Evolutionary conservation across 1,284 basidiomycete genomes (phyloP).

Genomic region (Cryptococcus floricola): DNA sequence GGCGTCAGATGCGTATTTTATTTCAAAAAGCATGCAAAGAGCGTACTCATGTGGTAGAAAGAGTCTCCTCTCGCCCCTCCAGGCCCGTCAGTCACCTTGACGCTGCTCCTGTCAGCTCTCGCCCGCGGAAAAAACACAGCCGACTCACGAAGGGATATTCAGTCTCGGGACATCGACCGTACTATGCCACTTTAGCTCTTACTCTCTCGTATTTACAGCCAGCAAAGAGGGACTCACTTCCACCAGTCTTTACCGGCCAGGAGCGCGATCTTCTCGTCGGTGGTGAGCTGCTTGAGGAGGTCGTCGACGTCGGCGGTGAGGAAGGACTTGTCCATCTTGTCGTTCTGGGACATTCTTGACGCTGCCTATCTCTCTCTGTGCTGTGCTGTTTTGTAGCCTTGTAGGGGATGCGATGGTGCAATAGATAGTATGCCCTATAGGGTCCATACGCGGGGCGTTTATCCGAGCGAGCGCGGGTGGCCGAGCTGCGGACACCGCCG

Average conservation of each 20-base stretch:
- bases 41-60: constrained; percentile 35
- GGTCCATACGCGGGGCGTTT: no score
- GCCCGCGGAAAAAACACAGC: not conserved
- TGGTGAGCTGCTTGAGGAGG: constrained; percentile 22
- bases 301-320: constrained; percentile 22
- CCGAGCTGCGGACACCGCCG: no score
- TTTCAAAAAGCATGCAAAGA: not conserved
- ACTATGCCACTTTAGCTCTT: constrained; percentile 9
- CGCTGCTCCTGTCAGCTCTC: constrained; percentile 3
- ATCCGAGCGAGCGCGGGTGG: no score
- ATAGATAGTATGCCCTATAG: no score
- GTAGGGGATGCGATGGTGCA: no score
- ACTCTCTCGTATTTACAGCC: not conserved
- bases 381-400: no score
- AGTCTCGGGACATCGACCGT: constrained; percentile 36
- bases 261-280: constrained; percentile 37
- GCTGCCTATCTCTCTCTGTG: no score
- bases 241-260: constrained; percentile 35
- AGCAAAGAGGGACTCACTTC: constrained; percentile 28
- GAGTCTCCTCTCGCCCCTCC: constrained; percentile 34
- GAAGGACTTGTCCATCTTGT: constrained; percentile 31
- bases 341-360: constrained; percentile 2
- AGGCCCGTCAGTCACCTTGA: constrained; percentile 38
- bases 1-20: not conserved
- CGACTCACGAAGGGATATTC: constrained; percentile 30